A percentile compares a stretch with the other conserved stretches of the same genome.
phyloP scores from a whole-genome alignment of 2,329 filamentous ascomycete genomes.

The Anthostomella pinea region DNA sequence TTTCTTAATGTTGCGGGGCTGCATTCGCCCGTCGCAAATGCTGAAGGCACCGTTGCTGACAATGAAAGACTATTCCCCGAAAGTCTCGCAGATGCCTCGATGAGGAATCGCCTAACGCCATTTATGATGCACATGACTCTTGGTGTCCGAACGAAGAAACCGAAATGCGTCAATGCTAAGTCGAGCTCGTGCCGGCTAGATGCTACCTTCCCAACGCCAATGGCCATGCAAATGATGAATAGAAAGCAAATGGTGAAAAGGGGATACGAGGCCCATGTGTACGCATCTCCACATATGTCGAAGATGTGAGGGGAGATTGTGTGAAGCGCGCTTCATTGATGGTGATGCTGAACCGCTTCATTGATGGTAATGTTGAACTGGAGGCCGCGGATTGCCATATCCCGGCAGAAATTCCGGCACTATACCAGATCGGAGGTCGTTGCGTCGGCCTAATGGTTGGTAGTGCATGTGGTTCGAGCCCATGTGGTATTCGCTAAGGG shows the following conservation, averaged over 20 bases:
- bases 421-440: slow-evolving; percentile 66
- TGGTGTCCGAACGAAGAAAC: slow-evolving; percentile 8
- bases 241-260: slow-evolving; percentile 9
- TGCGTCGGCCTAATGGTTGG: slow-evolving; percentile 68
- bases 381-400: slow-evolving; percentile 20
- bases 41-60: slow-evolving; percentile 2
- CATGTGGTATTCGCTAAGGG: slow-evolving; percentile 71
- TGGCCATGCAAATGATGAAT: slow-evolving; percentile 25
- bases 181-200: slow-evolving; percentile 23
- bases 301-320: too few relatives aligned
- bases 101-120: slow-evolving; percentile 20
- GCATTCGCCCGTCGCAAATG: background rate
- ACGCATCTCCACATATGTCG: too few relatives aligned
- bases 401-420: slow-evolving; percentile 57
- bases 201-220: slow-evolving; percentile 25
- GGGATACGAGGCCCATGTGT: slow-evolving; percentile 8
- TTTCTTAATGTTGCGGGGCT: background rate
- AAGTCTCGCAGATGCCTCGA: slow-evolving; percentile 8
- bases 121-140: slow-evolving; percentile 19
- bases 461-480: slow-evolving; percentile 77
- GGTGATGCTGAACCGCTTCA: background rate
- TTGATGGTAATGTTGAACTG: slow-evolving; percentile 17
- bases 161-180: slow-evolving; percentile 20
- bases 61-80: slow-evolving; percentile 7
- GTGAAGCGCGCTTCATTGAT: too few relatives aligned